phyloP scores from a whole-genome alignment of 2,329 filamentous ascomycete genomes.

The Colletotrichum sp. region DNA sequence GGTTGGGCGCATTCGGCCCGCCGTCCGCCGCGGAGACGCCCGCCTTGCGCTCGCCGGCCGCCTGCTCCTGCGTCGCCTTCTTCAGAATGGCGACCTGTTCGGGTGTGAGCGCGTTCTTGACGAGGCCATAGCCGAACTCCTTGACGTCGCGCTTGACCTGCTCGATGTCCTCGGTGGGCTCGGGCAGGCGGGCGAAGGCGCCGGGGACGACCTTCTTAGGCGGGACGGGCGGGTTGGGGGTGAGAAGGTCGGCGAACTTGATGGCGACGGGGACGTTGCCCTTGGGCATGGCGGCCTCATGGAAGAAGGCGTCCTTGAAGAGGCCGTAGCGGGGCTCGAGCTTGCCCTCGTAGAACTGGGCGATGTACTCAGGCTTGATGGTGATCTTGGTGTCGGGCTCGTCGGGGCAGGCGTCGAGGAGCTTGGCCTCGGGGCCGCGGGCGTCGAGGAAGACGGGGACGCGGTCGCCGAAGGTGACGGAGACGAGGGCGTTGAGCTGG shows the following conservation, averaged over 20 bases:
- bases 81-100: not conserved
- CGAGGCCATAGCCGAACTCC: constrained; percentile 7
- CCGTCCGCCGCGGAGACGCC: not conserved
- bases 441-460: not conserved
- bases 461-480: not conserved
- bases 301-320: not conserved
- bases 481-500: not conserved
- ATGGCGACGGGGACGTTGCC: not conserved
- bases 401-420: not conserved
- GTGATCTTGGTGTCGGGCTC: not conserved
- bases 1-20: not conserved
- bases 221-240: not conserved
- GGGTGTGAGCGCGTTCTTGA: not conserved
- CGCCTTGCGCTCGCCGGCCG: not conserved
- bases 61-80: not conserved
- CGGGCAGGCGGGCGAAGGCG: not conserved
- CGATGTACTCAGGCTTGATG: constrained; percentile 6
- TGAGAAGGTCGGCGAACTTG: not conserved
- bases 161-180: constrained; percentile 1
- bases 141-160: constrained; percentile 1
- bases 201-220: not conserved
- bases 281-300: not conserved
- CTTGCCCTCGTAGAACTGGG: constrained; percentile 1
- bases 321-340: not conserved
- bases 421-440: not conserved